These are phyloP conservation scores for Capsicum rhomboideum DNA, from an alignment of 257 asterid genomes.

Conservation along the genomic window DNA sequence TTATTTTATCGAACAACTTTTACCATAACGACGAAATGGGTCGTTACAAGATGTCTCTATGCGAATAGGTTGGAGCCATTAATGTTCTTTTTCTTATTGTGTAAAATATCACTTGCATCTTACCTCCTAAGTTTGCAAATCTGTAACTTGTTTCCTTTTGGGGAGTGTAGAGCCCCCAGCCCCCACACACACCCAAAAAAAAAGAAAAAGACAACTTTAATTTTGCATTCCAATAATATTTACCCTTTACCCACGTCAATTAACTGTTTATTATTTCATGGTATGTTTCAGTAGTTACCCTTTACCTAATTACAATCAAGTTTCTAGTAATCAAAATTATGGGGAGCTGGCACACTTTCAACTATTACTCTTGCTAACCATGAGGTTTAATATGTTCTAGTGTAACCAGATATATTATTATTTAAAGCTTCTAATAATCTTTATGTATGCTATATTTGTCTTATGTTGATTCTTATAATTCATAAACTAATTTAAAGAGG, in stretches of 20 bases:
- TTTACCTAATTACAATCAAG: not conserved
- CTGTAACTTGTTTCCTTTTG: not conserved
- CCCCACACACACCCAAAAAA: not conserved
- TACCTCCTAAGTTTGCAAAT: not conserved
- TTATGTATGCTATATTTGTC: not conserved
- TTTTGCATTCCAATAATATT: not conserved
- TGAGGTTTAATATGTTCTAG: not conserved
- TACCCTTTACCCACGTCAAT: not conserved
- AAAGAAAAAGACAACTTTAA: not conserved
- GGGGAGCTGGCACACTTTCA: not conserved
- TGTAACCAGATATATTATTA: not conserved
- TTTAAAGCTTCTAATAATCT: not conserved
- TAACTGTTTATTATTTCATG: not conserved
- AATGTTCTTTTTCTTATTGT: not conserved
- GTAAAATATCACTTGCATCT: not conserved
- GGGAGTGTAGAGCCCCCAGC: not conserved
- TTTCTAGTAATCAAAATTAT: not conserved
- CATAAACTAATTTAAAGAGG: not conserved
- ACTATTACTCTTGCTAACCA: not conserved
- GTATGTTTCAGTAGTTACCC: not conserved
- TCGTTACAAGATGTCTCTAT: not conserved
- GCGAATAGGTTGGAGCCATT: not conserved
- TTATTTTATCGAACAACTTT: too few species aligned
- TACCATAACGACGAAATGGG: too few species aligned
- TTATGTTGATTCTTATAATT: not conserved